Evolutionary conservation across 2,329 filamentous ascomycete species (phyloP).

Genomic region (Hypoxylon sp.): DNA sequence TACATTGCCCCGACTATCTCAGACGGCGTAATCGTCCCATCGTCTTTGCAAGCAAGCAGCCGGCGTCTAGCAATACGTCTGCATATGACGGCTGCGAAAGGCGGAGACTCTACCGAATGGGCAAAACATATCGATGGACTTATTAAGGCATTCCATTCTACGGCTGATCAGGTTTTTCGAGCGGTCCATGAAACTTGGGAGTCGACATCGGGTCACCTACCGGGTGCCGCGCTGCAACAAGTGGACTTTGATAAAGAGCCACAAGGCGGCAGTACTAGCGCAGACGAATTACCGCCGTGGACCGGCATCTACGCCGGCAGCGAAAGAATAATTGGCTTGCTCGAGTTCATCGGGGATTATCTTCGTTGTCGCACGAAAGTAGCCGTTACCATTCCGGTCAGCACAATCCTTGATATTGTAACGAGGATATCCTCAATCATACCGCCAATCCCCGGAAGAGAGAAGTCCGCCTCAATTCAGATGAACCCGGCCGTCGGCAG

Average conservation of each 20-base stretch:
- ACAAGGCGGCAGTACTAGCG: slow-evolving; percentile 59
- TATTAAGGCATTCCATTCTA: slow-evolving; percentile 74
- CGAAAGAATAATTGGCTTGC: slow-evolving; percentile 74
- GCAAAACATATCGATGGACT: slow-evolving; percentile 71
- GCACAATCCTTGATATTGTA: slow-evolving; percentile 75
- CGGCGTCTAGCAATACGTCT: slow-evolving; percentile 77
- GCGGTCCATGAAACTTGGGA: slow-evolving; percentile 86
- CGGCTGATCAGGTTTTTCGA: slow-evolving; percentile 82
- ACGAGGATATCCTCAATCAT: slow-evolving; percentile 77
- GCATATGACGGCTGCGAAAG: slow-evolving; percentile 85
- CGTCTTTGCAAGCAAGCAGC: slow-evolving; percentile 67
- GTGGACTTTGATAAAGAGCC: slow-evolving; percentile 62
- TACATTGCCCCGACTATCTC: slow-evolving; percentile 75
- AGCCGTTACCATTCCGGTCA: slow-evolving; percentile 75
- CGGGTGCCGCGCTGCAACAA: slow-evolving; percentile 59
- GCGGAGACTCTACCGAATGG: slow-evolving; percentile 83
- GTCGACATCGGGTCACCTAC: slow-evolving; percentile 66
- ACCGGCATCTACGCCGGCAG: slow-evolving; percentile 78
- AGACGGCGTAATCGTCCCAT: slow-evolving; percentile 62
- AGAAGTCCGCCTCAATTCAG: slow-evolving; percentile 65
- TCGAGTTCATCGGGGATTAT: slow-evolving; percentile 74
- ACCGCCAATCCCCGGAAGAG: slow-evolving; percentile 61
- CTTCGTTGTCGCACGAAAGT: slow-evolving; percentile 73
- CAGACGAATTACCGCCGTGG: slow-evolving; percentile 75
- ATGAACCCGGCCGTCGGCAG: slow-evolving; percentile 79